Conservation (phyloP, 345 rosid species). For the Arabis hirsuta region DNA sequence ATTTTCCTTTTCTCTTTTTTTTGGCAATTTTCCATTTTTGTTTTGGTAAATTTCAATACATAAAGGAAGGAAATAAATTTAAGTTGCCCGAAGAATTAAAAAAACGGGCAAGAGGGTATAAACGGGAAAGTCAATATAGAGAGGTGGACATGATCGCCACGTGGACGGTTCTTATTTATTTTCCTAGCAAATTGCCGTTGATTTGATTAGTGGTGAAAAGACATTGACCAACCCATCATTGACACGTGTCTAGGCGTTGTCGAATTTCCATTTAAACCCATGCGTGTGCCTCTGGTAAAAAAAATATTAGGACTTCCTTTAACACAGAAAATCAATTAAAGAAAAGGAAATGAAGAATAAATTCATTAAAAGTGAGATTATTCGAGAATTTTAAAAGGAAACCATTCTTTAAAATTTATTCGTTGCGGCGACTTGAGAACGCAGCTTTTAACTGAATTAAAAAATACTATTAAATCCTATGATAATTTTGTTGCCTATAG, state of each 20-base stretch:
- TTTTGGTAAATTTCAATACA: not conserved
- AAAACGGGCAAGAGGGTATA: slow-evolving; percentile 38
- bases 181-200: not conserved
- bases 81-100: slow-evolving; percentile 35
- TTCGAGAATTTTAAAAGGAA: slow-evolving; percentile 32
- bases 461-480: too few relatives aligned
- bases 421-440: slow-evolving; percentile 36
- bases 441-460: slow-evolving; percentile 27
- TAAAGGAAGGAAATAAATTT: not conserved
- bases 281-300: slow-evolving; percentile 28
- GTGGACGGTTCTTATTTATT: slow-evolving; percentile 19
- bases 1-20: not conserved
- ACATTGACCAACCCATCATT: not conserved
- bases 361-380: slow-evolving; percentile 5
- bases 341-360: slow-evolving; percentile 19
- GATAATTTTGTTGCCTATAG: too few relatives aligned
- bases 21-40: not conserved
- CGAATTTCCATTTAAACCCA: slow-evolving; percentile 25
- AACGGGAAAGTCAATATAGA: not conserved
- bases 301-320: slow-evolving; percentile 26
- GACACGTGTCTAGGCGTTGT: slow-evolving; percentile 20
- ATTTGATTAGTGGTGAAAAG: slow-evolving; percentile 3
- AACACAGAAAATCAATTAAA: not conserved
- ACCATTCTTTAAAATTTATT: slow-evolving; percentile 34
- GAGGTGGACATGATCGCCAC: not conserved